A percentile compares a stretch with the other conserved stretches of the same genome.
Conservation (phyloP, 192 early-diverging fungal genomes). For the Geranomyces michiganensis region DNA sequence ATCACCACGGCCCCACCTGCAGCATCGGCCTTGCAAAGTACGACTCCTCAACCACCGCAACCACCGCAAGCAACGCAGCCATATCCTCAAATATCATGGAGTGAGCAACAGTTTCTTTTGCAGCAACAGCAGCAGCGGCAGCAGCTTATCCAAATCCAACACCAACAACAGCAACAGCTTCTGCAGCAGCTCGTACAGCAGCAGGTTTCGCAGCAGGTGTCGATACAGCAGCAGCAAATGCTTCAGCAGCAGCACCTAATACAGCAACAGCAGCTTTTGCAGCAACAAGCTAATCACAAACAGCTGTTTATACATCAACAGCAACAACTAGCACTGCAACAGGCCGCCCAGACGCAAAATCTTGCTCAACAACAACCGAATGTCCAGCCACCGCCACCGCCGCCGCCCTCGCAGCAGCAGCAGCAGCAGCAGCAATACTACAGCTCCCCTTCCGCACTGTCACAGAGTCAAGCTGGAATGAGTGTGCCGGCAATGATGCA, state of each 20-base stretch:
- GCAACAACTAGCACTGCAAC: constrained; percentile 6
- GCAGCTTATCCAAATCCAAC: constrained; percentile 4
- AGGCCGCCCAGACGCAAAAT: neutral
- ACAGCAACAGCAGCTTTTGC: constrained; percentile 20
- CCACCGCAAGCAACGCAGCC: neutral
- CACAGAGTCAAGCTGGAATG: neutral
- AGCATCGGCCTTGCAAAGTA: no score
- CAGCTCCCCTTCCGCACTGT: neutral
- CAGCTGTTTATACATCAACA: constrained; percentile 6
- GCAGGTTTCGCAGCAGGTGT: neutral
- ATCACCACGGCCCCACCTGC: neutral
- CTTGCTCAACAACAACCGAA: neutral
- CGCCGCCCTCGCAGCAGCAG: no score
- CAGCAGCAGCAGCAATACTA: constrained; percentile 16
- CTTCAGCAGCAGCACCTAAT: constrained; percentile 20
- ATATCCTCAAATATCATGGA: neutral
- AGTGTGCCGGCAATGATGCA: neutral
- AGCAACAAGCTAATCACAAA: neutral
- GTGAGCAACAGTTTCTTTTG: neutral
- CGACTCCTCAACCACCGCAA: neutral
- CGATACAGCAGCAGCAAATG: constrained; percentile 12
- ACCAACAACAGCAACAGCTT: neutral
- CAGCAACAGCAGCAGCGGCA: constrained; percentile 16
- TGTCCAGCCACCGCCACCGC: no score
- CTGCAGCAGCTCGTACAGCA: constrained; percentile 2